Conservation (phyloP, 768 basidiomycete species). For the Naganishia randhawae region DNA sequence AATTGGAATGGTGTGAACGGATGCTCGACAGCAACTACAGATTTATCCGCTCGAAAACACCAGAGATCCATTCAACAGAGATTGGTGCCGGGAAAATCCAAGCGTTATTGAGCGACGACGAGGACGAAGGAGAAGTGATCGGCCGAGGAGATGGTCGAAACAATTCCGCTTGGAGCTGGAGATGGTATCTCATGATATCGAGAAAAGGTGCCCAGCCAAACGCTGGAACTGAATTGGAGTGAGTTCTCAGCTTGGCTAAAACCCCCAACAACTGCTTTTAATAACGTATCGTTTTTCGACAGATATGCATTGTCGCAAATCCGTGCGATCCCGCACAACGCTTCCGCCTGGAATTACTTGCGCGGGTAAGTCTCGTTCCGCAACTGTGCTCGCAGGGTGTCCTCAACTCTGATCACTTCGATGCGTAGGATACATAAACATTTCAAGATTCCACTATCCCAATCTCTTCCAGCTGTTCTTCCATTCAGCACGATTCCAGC, state of each 20-base stretch:
- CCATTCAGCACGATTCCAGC: constrained; percentile 57
- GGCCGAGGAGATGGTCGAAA: constrained; percentile 76
- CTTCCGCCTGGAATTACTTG: constrained; percentile 95
- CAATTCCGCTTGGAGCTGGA: constrained; percentile 97
- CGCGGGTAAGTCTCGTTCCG: constrained; percentile 55
- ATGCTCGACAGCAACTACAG: constrained; percentile 33
- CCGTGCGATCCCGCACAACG: constrained; percentile 81
- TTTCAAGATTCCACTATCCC: constrained; percentile 60
- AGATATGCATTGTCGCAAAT: constrained; percentile 83
- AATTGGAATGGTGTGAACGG: constrained; percentile 46
- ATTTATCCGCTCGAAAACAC: constrained; percentile 8
- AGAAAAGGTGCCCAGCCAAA: constrained; percentile 62
- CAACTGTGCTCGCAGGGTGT: constrained; percentile 19
- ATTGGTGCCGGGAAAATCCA: constrained; percentile 1
- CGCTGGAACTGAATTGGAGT: constrained; percentile 68
- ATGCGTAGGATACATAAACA: constrained; percentile 56
- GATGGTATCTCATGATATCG: constrained; percentile 68
- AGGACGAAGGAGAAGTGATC: constrained; percentile 51
- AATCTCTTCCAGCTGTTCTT: constrained; percentile 60
- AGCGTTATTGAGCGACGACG: constrained; percentile 13
- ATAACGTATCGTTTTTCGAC: background rate
- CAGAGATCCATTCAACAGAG: background rate
- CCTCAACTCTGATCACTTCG: constrained; percentile 11
- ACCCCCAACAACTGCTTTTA: background rate
- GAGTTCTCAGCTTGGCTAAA: constrained; percentile 48